A percentile compares a stretch with the other conserved stretches of the same genome.
phyloP scores from a whole-genome alignment of 805 yeast genomes.

The Lipomyces orientalis region DNA sequence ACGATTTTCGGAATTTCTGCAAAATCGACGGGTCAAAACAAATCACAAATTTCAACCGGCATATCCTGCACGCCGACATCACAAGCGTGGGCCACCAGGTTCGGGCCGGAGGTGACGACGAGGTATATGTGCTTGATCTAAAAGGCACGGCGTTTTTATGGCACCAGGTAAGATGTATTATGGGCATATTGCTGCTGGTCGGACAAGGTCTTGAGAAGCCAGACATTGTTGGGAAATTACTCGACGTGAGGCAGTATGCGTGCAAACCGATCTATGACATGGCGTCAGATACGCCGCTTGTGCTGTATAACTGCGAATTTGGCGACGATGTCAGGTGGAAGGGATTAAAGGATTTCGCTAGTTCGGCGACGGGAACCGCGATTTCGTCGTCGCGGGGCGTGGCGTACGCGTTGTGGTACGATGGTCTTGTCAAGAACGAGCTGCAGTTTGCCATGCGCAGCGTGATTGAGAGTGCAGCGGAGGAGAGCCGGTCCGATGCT shows the following conservation, averaged over 20 bases:
- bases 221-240: constrained; percentile 58
- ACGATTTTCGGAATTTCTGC: constrained; percentile 94
- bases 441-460: constrained; percentile 58
- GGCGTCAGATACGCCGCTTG: constrained; percentile 89
- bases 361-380: constrained; percentile 27
- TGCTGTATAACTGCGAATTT: constrained; percentile 83
- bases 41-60: constrained; percentile 75
- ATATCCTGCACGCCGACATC: constrained; percentile 61
- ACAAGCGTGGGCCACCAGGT: constrained; percentile 39
- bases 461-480: constrained; percentile 31
- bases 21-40: constrained; percentile 94
- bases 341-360: constrained; percentile 58
- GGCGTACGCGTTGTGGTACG: constrained; percentile 56
- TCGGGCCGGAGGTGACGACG: constrained; percentile 42
- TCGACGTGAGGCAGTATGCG: constrained; percentile 63
- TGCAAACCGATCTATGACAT: constrained; percentile 80
- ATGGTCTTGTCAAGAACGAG: constrained; percentile 61
- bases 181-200: constrained; percentile 77
- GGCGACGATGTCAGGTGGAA: constrained; percentile 51
- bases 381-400: constrained; percentile 32
- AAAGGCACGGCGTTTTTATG: constrained; percentile 90
- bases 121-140: constrained; percentile 72
- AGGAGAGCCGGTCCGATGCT: neutral
- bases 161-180: constrained; percentile 98
- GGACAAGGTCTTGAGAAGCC: constrained; percentile 80